Evolutionary conservation across 306 rosid genomes (phyloP), one percentile per base, ranked within the genome.

Genomic region (Sphenostylis stenocarpa): DNA sequence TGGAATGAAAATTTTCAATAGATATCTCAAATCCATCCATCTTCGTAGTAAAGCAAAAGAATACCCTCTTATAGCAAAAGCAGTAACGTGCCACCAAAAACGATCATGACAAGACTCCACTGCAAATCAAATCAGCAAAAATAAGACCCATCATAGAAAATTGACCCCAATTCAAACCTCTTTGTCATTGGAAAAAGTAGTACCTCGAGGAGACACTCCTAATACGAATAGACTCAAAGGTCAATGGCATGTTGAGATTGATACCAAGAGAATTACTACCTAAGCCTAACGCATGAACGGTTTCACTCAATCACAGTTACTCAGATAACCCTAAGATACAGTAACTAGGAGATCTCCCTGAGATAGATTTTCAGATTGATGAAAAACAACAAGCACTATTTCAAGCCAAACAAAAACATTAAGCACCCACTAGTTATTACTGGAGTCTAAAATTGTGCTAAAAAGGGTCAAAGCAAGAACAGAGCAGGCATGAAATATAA

Each of bases 11-110:
- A 28, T 31, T 55, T 38, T 21, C 63, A 75, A 76, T 58, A 63
- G 68, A 73, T 52, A 38, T 51, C 39, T 45, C 17, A 79, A 75
- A 49, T 48, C 26, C 67, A 79, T 80, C 87, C 67, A 79, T 82
- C 88, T 81, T 88, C 75, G 67, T 57, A 82, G 56, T 34, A 44
- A 85, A 87, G 92, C 75, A 73, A 82, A 85, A 78, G 79, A 75
- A 72, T 75, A 10, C 72, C 69, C 67, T 70, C 64, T 67, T 65
- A 23, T 29, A 63, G 53, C 52, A 34, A 84, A 77, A 64, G 62
- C 47, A 75, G 34, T 3, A 81, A 60, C 79, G 39, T 48, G 75
- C 19, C 84, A 88, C 87, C 87, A 77, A 77, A 68, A 81, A 57
- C 57, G 80, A 82, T 13, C 48, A 77, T 67, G 88, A 84, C 75